These are phyloP conservation scores for Firmiana major DNA, from an alignment of 345 rosid genomes.

Conservation along the genomic window DNA sequence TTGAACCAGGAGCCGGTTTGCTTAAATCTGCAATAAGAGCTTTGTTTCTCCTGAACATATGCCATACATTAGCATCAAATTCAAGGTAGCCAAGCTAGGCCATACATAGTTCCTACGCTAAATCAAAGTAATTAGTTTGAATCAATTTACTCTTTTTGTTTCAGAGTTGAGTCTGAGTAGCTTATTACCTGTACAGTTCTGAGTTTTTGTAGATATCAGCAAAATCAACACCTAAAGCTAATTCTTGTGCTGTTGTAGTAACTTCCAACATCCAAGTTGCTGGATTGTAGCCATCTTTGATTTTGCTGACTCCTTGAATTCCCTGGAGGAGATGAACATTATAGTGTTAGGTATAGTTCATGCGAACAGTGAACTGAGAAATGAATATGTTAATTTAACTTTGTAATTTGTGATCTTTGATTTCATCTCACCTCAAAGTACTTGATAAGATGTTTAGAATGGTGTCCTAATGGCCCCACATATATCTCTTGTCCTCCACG, in stretches of 20 bases:
- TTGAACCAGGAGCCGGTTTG: conserved; percentile 50
- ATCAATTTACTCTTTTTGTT: background rate
- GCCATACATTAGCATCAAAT: background rate
- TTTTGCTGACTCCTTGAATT: conserved; percentile 54
- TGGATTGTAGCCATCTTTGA: conserved; percentile 74
- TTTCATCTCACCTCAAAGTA: conserved; percentile 59
- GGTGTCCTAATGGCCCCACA: conserved; percentile 71
- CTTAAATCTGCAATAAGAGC: conserved; percentile 49
- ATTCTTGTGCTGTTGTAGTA: conserved; percentile 52
- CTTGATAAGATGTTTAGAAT: conserved; percentile 51
- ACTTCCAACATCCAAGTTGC: conserved; percentile 94
- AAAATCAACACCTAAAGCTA: conserved; percentile 59
- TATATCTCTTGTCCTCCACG: conserved; percentile 81
- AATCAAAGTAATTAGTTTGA: background rate
- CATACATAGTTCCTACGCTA: background rate
- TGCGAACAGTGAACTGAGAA: background rate
- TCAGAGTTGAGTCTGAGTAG: background rate
- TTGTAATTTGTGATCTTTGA: background rate
- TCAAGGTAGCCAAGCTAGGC: background rate
- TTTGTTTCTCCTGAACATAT: conserved; percentile 57
- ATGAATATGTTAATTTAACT: background rate
- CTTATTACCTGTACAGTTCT: conserved; percentile 50
- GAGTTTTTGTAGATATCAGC: conserved; percentile 53
- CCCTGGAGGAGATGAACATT: conserved; percentile 27
- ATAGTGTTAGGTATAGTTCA: background rate